These are phyloP conservation scores for Agrostemma githago DNA, from an alignment of 148 eudicot species.

Conservation along the genomic window DNA sequence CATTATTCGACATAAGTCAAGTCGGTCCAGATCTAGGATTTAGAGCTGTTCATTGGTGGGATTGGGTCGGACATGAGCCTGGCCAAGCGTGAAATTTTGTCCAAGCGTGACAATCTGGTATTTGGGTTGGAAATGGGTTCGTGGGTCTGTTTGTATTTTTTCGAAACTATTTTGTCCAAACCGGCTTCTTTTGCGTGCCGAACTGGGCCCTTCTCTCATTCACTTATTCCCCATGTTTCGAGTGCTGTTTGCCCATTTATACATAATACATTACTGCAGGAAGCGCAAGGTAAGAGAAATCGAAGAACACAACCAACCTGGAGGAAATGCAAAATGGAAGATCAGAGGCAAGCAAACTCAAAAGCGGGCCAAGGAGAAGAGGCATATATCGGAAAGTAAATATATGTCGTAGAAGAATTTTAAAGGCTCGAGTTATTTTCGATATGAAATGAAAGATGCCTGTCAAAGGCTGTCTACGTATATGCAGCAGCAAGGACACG, in stretches of 20 bases:
- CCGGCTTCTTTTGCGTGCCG: no score
- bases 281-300: slow-evolving; percentile 91
- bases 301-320: slow-evolving; percentile 62
- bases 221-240: not conserved
- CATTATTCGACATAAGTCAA: no score
- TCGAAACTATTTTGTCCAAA: no score
- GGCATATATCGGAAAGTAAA: slow-evolving; percentile 27
- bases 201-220: not conserved
- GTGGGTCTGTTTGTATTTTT: no score
- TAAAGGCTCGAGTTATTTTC: not conserved
- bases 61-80: no score
- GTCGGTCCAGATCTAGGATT: not conserved
- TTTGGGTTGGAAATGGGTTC: no score
- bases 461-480: not conserved
- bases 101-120: no score
- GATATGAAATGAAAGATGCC: not conserved
- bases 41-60: not conserved
- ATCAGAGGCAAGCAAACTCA: slow-evolving; percentile 42
- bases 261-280: slow-evolving; percentile 33
- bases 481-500: not conserved
- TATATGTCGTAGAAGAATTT: not conserved
- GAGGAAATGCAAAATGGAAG: slow-evolving; percentile 72
- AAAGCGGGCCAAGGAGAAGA: slow-evolving; percentile 53
- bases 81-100: no score
- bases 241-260: not conserved